Evolutionary conservation across 2,329 filamentous ascomycete species (phyloP).

Genomic region (Cordyceps fumosorosea): DNA sequence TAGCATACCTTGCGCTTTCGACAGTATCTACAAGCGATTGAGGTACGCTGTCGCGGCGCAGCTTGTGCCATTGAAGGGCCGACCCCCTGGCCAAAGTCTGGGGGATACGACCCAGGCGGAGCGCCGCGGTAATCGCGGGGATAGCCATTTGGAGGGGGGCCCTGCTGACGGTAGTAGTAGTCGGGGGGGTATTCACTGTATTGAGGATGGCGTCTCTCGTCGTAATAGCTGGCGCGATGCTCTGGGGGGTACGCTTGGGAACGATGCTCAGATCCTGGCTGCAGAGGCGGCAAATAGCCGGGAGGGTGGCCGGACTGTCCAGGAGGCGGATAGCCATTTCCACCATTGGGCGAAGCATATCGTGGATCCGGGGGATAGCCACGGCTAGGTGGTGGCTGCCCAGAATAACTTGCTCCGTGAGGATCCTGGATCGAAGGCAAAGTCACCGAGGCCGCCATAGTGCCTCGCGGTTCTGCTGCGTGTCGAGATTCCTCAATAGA

Average conservation of each 20-base stretch:
- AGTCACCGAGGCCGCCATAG: conserved; percentile 39
- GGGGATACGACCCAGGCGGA: conserved; percentile 25
- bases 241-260: conserved; percentile 33
- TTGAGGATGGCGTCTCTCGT: conserved; percentile 29
- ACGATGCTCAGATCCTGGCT: conserved; percentile 29
- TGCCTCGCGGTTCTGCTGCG: conserved; percentile 22
- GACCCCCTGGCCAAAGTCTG: conserved; percentile 29
- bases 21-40: conserved; percentile 55
- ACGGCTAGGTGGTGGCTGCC: conserved; percentile 26
- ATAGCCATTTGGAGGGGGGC: conserved; percentile 24
- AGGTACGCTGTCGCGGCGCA: conserved; percentile 51
- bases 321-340: conserved; percentile 42
- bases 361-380: conserved; percentile 29
- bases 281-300: conserved; percentile 33
- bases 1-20: conserved; percentile 50
- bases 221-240: conserved; percentile 32
- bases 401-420: conserved; percentile 28
- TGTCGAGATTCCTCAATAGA: conserved; percentile 35
- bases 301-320: conserved; percentile 23
- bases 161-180: conserved; percentile 29
- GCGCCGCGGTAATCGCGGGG: conserved; percentile 23
- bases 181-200: conserved; percentile 29
- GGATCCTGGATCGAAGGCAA: conserved; percentile 46
- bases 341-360: conserved; percentile 37
- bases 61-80: conserved; percentile 39